These are phyloP conservation scores for Cyclostephanos invisitatus DNA, from an alignment of 108 stramenopile genomes.

Conservation along the genomic window DNA sequence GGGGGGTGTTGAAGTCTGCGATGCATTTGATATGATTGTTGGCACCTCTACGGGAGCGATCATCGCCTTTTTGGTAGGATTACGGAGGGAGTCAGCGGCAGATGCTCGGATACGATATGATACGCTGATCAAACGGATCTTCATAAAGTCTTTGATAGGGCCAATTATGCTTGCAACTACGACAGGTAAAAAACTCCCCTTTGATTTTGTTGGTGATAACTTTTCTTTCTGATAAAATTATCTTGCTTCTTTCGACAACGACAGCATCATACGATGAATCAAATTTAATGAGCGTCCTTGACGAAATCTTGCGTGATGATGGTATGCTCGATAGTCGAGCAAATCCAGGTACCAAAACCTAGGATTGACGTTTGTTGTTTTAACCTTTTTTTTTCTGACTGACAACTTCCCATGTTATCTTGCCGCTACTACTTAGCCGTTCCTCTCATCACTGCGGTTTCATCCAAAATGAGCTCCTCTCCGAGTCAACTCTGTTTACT, in stretches of 20 bases:
- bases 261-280: slow-evolving; percentile 86
- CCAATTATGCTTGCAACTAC: slow-evolving; percentile 80
- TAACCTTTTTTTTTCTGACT: background rate
- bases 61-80: slow-evolving; percentile 70
- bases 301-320: slow-evolving; percentile 66
- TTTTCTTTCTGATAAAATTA: background rate
- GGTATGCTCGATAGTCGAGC: slow-evolving; percentile 82
- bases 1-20: slow-evolving; percentile 72
- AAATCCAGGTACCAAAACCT: slow-evolving; percentile 61
- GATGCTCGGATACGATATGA: slow-evolving; percentile 77
- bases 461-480: slow-evolving; percentile 78
- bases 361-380: slow-evolving; percentile 18
- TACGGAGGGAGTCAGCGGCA: slow-evolving; percentile 67
- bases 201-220: background rate
- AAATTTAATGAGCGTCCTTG: slow-evolving; percentile 74
- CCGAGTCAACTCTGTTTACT: slow-evolving; percentile 77
- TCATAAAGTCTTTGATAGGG: slow-evolving; percentile 74
- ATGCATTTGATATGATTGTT: slow-evolving; percentile 83
- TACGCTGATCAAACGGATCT: slow-evolving; percentile 72
- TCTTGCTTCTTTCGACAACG: slow-evolving; percentile 63
- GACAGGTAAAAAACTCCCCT: background rate
- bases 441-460: slow-evolving; percentile 59
- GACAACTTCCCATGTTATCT: background rate
- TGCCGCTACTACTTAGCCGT: slow-evolving; percentile 3
- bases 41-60: slow-evolving; percentile 89